Base-by-base conservation (phyloP, 2,329 filamentous ascomycete genomes). In the Escovopsis sp. region DNA sequence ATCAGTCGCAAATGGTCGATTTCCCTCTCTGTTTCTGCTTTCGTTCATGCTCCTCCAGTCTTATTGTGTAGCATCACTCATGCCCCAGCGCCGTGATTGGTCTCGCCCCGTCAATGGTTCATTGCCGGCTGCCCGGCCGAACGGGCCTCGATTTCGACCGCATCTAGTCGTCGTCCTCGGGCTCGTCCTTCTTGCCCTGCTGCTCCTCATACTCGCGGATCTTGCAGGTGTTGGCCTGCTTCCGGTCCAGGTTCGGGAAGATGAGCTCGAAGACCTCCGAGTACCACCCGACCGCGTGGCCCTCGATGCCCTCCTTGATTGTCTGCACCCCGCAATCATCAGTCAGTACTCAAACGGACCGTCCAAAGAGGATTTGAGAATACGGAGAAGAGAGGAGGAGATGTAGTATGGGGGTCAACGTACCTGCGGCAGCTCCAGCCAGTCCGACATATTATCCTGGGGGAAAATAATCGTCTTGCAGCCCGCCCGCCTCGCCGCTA, bases 381-480 rank as follows among this genome's bases (percentile, higher is more conserved):
- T 18, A 15, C 12, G 5, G 18, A 4, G 7, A 8, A 8, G 16
- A 15, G 4, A 25, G 11, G 21, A 14, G 13, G 12, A n/a, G 2
- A 9, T 25, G 8, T 16, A 3, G 14, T 26, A 30, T 18, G 7
- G 7, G 16, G 26, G n/a, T 35, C 35, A 17, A 70, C 84, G 58
- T 72, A 94, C 90, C 70, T 94, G 80, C 36, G 92, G 90, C 47
- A 98, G 68, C 60, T 98, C 90, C 35, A 94, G 65, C 92, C 90
- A 98, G 66, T 98, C 90, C 38, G 84, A 90, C 68, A 82, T 76
- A 59, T 94, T 94, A 61, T 98, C 92, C 46, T 77, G 74, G 18
- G 90, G 90, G 70, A 98, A 98, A 43, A 98, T 79, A 48, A 98
- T 78, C 58, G 76, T 93, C 58, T 80, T 90, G 50, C 86, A 92